Evolutionary conservation across 495 filamentous ascomycete species (phyloP).

Genomic region (Neurospora intermedia): DNA sequence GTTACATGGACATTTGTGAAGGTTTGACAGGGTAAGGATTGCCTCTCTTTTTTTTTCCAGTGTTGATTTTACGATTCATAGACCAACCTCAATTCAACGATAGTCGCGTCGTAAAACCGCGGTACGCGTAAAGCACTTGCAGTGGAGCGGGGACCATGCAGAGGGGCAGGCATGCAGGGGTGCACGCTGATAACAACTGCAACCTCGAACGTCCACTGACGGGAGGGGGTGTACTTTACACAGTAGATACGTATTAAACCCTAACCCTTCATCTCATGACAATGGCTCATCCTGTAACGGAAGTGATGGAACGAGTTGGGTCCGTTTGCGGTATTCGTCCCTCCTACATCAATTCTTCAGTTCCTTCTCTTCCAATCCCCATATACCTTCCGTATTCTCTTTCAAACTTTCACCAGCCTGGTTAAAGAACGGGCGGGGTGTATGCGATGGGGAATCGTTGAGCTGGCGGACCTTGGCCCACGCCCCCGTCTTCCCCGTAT

Average conservation of each 20-base stretch:
- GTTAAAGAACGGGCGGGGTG: neutral
- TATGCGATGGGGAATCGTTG: neutral
- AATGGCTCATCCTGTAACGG: neutral
- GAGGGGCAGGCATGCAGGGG: neutral
- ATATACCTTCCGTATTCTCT: neutral
- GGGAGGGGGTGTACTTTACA: too few species aligned
- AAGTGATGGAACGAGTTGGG: neutral
- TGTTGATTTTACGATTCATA: neutral
- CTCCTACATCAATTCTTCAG: neutral
- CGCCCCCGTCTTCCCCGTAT: neutral
- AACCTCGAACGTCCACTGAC: too few species aligned
- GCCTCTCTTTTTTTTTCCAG: neutral
- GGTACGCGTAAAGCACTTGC: slow-evolving; percentile 7
- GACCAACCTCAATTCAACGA: neutral
- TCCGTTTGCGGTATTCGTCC: neutral
- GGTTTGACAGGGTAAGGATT: neutral
- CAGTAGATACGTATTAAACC: neutral
- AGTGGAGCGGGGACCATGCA: neutral
- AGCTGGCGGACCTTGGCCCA: neutral
- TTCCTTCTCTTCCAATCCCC: neutral
- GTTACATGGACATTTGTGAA: neutral
- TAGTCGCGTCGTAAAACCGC: neutral
- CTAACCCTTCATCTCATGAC: neutral
- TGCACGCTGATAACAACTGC: neutral
- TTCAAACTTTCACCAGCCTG: neutral